These are phyloP conservation scores for Moringa oleifera DNA, from an alignment of 345 rosid species.

Conservation along the genomic window DNA sequence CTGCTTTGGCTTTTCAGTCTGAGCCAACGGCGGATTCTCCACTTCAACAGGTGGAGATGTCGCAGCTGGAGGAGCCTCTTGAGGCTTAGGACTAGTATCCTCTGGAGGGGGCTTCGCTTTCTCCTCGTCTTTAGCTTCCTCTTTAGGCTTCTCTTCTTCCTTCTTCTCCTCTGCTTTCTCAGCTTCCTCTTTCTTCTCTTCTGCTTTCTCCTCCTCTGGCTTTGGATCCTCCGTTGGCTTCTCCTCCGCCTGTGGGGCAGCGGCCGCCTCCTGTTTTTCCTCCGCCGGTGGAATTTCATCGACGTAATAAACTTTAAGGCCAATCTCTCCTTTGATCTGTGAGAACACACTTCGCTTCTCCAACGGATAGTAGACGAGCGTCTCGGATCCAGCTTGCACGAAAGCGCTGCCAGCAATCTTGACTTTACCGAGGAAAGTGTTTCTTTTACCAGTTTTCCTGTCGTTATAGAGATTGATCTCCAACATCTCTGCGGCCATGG, in stretches of 20 bases:
- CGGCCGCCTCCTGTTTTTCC: constrained; percentile 20
- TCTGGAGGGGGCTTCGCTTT: constrained; percentile 25
- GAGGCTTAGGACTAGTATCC: constrained; percentile 24
- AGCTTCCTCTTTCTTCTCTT: constrained; percentile 28
- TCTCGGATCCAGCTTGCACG: constrained; percentile 53
- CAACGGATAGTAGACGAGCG: constrained; percentile 66
- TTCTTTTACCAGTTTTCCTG: constrained; percentile 61
- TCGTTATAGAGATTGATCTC: constrained; percentile 84
- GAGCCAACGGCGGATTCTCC: constrained; percentile 43
- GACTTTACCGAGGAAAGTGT: constrained; percentile 71
- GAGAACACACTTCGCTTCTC: constrained; percentile 91
- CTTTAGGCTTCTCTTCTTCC: constrained; percentile 29
- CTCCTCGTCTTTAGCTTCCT: constrained; percentile 29
- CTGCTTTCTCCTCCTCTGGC: constrained; percentile 26
- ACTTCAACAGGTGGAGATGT: constrained; percentile 31
- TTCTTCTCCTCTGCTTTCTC: constrained; percentile 37
- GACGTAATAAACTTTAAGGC: constrained; percentile 57
- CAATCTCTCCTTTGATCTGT: constrained; percentile 80
- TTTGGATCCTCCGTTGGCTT: constrained; percentile 22
- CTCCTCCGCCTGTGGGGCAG: constrained; percentile 26
- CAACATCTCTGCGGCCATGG: constrained; percentile 54
- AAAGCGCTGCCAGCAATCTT: constrained; percentile 59
- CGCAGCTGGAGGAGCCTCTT: constrained; percentile 24
- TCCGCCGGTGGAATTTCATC: constrained; percentile 58
- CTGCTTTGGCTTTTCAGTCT: constrained; percentile 31